Evolutionary conservation across 305 asterid genomes (phyloP), one percentile per base, ranked within the genome.

Genomic region (Rubia balearica): DNA sequence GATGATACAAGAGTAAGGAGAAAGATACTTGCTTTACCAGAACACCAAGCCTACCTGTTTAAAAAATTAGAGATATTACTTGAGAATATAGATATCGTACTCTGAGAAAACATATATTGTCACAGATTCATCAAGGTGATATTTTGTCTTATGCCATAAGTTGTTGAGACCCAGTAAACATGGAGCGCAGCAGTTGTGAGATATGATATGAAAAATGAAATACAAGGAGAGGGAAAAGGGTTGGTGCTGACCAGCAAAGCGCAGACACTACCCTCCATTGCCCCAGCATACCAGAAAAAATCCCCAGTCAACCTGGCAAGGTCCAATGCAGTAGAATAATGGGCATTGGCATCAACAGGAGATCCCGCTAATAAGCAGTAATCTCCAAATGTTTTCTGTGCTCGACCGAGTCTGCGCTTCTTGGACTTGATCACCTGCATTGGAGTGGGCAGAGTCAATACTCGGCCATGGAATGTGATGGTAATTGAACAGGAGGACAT

Each of bases 221-320:
- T 51, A 16, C 17, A 16, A 51, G 6, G 22, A 51, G 53, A 48
- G 57, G 33, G 17, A 14, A 0, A 30, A 8, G 6, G 27, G 42
- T 67, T 40, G 75, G 60, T 48, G 83, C 92, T 88, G 80, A 93
- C 98, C 95, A 93, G 86, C 82, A 93, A 78, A 45, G 98, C 97
- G 65, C 97, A 93, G 67, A 93, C 96, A 38, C 96, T 88, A 74
- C 98, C 98, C 82, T 93, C 98, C 96, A 88, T 83, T 55, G 97
- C 98, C 78, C 98, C 98, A 53, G 98, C 98, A 83, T 85, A 82
- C 98, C 98, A 93, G 80, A 93, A 93, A 79, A 88, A 93, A 78
- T 93, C 98, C 61, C 96, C 96, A 67, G 97, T 93, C 80, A 88
- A 77, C 80, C 98, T 88, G 75, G 98, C 91, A 82, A 93, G 96